These are phyloP conservation scores for Exobasidium cylindrosporum DNA, from an alignment of 1,284 basidiomycete genomes.

Conservation along the genomic window DNA sequence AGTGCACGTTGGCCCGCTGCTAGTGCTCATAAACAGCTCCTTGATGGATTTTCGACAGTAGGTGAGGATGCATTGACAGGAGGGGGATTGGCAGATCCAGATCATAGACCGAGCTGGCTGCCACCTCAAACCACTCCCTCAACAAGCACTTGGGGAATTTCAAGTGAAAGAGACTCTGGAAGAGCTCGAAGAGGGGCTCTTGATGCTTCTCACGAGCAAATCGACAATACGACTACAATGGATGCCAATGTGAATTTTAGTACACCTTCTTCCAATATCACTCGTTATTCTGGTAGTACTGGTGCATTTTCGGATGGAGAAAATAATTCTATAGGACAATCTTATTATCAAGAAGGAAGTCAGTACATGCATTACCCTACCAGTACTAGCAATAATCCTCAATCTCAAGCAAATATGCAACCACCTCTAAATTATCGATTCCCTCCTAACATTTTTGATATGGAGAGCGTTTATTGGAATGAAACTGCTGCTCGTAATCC, in stretches of 20 bases:
- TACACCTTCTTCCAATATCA: background rate
- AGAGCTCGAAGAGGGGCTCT: background rate
- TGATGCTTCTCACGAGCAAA: background rate
- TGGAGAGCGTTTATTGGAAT: slow-evolving; percentile 45
- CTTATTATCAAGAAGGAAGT: slow-evolving; percentile 17
- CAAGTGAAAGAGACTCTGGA: background rate
- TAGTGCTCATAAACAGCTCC: slow-evolving; percentile 37
- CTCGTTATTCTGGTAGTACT: background rate
- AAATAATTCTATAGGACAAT: slow-evolving; percentile 27
- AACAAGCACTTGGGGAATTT: slow-evolving; percentile 3
- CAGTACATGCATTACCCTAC: background rate
- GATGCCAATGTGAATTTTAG: background rate
- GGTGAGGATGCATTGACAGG: slow-evolving; percentile 26
- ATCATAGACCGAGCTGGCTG: slow-evolving; percentile 21
- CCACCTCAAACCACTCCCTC: slow-evolving; percentile 2
- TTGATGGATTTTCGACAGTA: slow-evolving; percentile 44
- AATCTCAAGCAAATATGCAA: background rate
- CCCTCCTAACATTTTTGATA: slow-evolving; percentile 37
- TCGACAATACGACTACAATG: background rate
- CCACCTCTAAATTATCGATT: background rate
- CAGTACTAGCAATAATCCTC: too few species aligned
- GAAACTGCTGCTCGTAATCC: slow-evolving; percentile 24
- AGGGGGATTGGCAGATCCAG: background rate
- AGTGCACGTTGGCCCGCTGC: slow-evolving; percentile 45
- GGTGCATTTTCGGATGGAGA: background rate